Conservation (phyloP, 2,329 filamentous ascomycete species). For the Metarhizium robertsii region DNA sequence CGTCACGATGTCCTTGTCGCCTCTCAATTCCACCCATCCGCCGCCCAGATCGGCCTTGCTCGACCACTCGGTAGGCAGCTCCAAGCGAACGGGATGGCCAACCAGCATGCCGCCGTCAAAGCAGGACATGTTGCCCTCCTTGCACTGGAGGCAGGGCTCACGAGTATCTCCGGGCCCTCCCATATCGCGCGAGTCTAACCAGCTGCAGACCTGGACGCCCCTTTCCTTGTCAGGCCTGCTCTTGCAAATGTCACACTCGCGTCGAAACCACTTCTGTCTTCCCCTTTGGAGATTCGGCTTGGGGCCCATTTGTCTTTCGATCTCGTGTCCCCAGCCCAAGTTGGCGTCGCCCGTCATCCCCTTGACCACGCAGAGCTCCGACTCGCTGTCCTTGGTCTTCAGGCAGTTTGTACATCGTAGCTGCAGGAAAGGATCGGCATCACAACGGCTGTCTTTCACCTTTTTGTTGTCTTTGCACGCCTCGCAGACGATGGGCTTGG, state of each 20-base stretch:
- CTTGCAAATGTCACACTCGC: constrained; percentile 14
- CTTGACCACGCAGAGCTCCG: neutral
- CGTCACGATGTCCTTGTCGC: constrained; percentile 1
- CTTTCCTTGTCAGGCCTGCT: constrained; percentile 6
- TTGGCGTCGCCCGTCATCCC: neutral
- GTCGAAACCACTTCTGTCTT: constrained; percentile 13
- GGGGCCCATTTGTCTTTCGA: neutral
- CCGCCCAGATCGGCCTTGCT: constrained; percentile 4
- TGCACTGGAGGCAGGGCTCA: constrained; percentile 14
- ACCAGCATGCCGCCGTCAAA: constrained; percentile 10
- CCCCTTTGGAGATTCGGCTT: constrained; percentile 12
- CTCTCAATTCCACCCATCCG: constrained; percentile 11
- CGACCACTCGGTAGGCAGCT: constrained; percentile 10
- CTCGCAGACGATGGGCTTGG: constrained; percentile 7
- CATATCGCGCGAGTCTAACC: constrained; percentile 10
- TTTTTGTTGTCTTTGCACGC: constrained; percentile 4
- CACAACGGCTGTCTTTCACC: constrained; percentile 8
- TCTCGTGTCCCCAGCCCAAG: neutral
- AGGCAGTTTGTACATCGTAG: constrained; percentile 13
- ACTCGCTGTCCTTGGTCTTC: neutral
- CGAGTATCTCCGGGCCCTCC: constrained; percentile 8
- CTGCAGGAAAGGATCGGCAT: constrained; percentile 13
- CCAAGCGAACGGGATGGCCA: constrained; percentile 1
- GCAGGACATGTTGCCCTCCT: constrained; percentile 10
- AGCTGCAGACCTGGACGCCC: constrained; percentile 10